These are phyloP conservation scores for Trichoderma koningii DNA, from an alignment of 2,329 filamentous ascomycete genomes.

Conservation along the genomic window DNA sequence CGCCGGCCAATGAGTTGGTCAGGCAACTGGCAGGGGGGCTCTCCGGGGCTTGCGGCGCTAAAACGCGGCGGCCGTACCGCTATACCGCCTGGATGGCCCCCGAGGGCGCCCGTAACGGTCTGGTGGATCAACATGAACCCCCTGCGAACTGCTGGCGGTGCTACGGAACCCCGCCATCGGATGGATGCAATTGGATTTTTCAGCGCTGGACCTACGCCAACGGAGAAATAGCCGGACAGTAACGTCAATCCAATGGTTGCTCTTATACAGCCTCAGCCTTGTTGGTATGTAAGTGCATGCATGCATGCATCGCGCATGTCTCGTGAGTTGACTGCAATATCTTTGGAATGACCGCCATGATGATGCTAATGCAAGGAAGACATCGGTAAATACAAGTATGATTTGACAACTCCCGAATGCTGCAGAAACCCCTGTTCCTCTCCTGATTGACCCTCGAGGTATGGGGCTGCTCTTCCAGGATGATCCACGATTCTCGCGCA, in stretches of 20 bases:
- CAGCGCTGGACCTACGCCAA: constrained; percentile 12
- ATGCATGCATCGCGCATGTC: too few relatives aligned
- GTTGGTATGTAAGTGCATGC: too few relatives aligned
- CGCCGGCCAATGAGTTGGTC: constrained; percentile 11
- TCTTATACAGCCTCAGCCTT: too few relatives aligned
- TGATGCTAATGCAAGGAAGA: not conserved
- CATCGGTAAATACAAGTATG: too few relatives aligned
- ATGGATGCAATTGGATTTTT: constrained; percentile 5
- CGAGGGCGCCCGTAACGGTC: not conserved
- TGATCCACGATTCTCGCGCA: too few relatives aligned
- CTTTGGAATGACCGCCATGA: not conserved
- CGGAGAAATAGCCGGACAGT: constrained; percentile 5
- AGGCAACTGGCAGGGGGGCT: constrained; percentile 14
- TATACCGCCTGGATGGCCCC: not conserved
- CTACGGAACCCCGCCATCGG: constrained; percentile 14
- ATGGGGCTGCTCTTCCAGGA: too few relatives aligned
- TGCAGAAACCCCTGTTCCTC: too few relatives aligned
- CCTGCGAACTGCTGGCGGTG: constrained; percentile 8
- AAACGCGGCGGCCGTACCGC: not conserved
- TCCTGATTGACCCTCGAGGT: too few relatives aligned
- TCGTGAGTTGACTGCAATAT: too few relatives aligned
- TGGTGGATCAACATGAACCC: not conserved
- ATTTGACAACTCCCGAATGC: too few relatives aligned
- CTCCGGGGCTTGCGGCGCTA: constrained; percentile 16
- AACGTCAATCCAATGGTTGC: too few relatives aligned